Evolutionary conservation across 2,329 filamentous ascomycete species (phyloP).

Genomic region (Parafenestella ontariensis): DNA sequence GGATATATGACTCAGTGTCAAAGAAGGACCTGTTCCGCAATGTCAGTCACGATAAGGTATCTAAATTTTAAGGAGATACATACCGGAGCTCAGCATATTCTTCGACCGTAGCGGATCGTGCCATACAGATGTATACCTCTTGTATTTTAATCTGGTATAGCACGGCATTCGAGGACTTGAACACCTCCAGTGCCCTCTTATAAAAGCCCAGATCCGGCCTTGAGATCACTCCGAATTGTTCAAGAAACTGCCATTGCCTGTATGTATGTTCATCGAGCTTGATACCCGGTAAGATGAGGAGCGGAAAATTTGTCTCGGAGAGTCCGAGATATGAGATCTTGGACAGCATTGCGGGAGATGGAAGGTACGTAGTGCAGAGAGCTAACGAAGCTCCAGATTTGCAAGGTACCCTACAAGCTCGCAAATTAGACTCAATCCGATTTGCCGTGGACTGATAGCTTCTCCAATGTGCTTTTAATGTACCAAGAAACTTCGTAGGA

Average conservation of each 20-base stretch:
- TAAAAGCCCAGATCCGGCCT: slow-evolving; percentile 20
- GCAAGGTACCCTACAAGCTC: slow-evolving; percentile 10
- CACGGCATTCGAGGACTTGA: not conserved
- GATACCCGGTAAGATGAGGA: slow-evolving; percentile 8
- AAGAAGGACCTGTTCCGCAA: not conserved
- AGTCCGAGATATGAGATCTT: not conserved
- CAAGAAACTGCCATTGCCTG: slow-evolving; percentile 21
- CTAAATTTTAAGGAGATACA: not conserved
- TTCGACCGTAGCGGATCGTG: slow-evolving; percentile 5
- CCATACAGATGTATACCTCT: slow-evolving; percentile 7
- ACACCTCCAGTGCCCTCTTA: not conserved
- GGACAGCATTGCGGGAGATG: slow-evolving; percentile 7
- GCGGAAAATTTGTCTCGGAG: not conserved
- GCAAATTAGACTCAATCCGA: not conserved
- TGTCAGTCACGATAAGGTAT: not conserved
- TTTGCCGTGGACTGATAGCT: slow-evolving; percentile 9
- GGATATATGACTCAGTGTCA: not conserved
- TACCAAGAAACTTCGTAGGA: slow-evolving; percentile 13
- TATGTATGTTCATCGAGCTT: slow-evolving; percentile 1
- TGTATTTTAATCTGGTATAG: not conserved
- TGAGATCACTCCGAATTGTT: slow-evolving; percentile 15
- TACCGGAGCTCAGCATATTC: not conserved
- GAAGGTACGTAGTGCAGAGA: slow-evolving; percentile 14
- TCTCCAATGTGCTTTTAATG: slow-evolving; percentile 22
- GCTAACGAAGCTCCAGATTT: not conserved